These are phyloP conservation scores for Cytospora mali DNA, from an alignment of 2,329 filamentous ascomycete genomes.

Conservation along the genomic window DNA sequence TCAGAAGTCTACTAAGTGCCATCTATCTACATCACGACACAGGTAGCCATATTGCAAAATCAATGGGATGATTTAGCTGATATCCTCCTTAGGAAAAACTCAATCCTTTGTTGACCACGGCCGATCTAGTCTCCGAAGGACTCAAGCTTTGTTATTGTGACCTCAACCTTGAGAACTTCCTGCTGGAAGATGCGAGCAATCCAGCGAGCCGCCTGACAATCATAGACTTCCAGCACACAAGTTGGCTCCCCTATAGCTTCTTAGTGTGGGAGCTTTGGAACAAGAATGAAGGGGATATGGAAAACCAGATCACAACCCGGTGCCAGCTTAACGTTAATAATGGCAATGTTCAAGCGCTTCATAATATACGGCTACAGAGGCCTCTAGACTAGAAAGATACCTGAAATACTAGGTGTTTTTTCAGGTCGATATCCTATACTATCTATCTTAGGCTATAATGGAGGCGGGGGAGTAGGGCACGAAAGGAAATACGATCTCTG, in stretches of 20 bases:
- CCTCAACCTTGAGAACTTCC: neutral
- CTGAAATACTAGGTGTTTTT: too few species aligned
- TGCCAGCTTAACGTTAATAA: neutral
- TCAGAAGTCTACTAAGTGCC: neutral
- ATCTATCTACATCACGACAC: neutral
- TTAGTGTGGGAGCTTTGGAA: conserved; percentile 9
- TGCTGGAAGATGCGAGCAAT: conserved; percentile 4
- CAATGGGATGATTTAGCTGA: neutral
- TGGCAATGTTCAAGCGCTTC: neutral
- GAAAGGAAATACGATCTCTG: too few species aligned
- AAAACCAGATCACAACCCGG: neutral
- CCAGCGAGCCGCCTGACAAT: neutral
- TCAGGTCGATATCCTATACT: too few species aligned
- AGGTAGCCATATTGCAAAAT: neutral
- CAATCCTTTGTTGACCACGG: neutral
- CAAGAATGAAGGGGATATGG: neutral
- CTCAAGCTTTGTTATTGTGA: conserved; percentile 13
- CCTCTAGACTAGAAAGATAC: neutral
- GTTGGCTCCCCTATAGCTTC: conserved; percentile 11
- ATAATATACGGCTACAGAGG: conserved; percentile 5
- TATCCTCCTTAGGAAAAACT: neutral
- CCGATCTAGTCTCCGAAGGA: neutral
- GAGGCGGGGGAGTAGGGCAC: too few species aligned
- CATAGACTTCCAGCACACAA: conserved; percentile 6
- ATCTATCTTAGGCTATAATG: too few species aligned